Evolutionary conservation across 805 yeast genomes (phyloP).

Genomic region (Saccharomycopsis sp.): DNA sequence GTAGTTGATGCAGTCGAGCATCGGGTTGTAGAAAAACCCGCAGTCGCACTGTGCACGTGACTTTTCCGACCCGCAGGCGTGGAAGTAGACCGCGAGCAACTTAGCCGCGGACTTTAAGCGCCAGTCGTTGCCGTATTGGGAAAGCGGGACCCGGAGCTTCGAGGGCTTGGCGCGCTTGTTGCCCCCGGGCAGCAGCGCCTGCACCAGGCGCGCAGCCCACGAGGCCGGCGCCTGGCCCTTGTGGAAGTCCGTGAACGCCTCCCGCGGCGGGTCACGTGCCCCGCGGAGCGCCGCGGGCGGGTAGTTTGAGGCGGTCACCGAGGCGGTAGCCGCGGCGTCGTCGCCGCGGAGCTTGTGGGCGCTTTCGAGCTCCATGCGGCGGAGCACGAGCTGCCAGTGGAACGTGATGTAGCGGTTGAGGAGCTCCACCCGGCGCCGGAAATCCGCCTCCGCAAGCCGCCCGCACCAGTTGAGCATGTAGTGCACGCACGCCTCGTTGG

Average conservation of each 20-base stretch:
- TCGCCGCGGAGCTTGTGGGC: not conserved
- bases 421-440: conserved; percentile 52
- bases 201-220: not conserved
- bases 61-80: conserved; percentile 38
- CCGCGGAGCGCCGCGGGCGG: not conserved
- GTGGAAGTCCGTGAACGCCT: not conserved
- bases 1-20: conserved; percentile 74
- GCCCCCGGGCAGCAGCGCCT: not conserved
- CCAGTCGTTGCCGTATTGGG: conserved; percentile 77
- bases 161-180: not conserved
- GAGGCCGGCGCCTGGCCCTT: not conserved
- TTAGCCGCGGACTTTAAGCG: conserved; percentile 62
- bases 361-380: not conserved
- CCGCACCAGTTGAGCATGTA: conserved; percentile 53
- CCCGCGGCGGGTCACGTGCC: not conserved
- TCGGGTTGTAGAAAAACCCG: conserved; percentile 63
- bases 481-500: conserved; percentile 34
- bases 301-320: not conserved
- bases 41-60: conserved; percentile 29
- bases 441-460: conserved; percentile 35
- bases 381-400: conserved; percentile 40
- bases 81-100: conserved; percentile 47
- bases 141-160: conserved; percentile 38
- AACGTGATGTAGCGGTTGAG: conserved; percentile 74
- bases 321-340: not conserved